Conservation (phyloP, 73 alveolate genomes). For the Paramecium biaurelia region DNA sequence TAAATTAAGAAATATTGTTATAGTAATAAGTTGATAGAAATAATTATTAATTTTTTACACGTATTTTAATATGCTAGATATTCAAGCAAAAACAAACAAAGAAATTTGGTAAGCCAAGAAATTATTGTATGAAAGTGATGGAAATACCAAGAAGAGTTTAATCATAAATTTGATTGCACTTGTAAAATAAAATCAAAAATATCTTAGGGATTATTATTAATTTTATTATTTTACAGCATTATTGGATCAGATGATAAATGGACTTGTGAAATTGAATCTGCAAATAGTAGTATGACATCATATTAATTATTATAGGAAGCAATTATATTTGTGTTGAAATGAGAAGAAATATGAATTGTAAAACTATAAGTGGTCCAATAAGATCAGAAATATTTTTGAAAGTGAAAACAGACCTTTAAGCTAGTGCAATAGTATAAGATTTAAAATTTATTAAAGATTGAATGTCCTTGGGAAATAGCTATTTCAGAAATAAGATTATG, state of each 20-base stretch:
- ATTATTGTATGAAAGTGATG: slow-evolving; percentile 33
- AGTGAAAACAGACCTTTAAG: slow-evolving; percentile 51
- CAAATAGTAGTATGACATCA: not conserved
- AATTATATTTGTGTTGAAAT: slow-evolving; percentile 54
- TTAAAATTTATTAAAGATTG: not conserved
- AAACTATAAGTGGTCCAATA: slow-evolving; percentile 59
- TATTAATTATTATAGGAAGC: not conserved
- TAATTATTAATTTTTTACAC: not conserved
- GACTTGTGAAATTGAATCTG: slow-evolving; percentile 65
- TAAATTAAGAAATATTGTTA: too few relatives aligned
- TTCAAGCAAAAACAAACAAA: not conserved
- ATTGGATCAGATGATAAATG: slow-evolving; percentile 62
- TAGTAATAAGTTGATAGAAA: not conserved
- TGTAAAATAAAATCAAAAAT: not conserved
- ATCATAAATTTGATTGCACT: not conserved
- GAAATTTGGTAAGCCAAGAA: not conserved
- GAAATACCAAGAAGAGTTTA: slow-evolving; percentile 22
- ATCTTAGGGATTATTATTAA: slow-evolving; percentile 7
- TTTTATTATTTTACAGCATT: not conserved
- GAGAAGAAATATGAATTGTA: slow-evolving; percentile 61
- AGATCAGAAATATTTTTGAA: slow-evolving; percentile 61
- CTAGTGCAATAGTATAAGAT: slow-evolving; percentile 36
- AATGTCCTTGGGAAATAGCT: slow-evolving; percentile 69
- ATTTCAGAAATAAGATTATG: slow-evolving; percentile 66
- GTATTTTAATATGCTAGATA: slow-evolving; percentile 44